Evolutionary conservation across 768 basidiomycete genomes (phyloP).

Genomic region (Mycena rebaudengoi): DNA sequence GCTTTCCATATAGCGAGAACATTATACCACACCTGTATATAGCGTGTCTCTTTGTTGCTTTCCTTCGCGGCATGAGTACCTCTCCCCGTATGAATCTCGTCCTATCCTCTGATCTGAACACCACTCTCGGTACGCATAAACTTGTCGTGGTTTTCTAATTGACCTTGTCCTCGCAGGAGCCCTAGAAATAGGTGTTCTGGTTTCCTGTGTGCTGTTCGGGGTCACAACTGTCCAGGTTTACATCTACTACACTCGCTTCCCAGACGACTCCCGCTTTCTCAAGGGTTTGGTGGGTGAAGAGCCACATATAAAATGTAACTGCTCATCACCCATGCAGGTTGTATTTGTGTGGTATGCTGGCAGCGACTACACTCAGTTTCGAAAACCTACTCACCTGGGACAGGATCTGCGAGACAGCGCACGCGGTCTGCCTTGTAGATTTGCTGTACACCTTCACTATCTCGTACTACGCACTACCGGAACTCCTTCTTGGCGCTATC

Average conservation of each 20-base stretch:
- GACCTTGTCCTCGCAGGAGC: background rate
- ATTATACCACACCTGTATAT: too few species aligned
- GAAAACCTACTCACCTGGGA: background rate
- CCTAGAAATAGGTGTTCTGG: constrained; percentile 1
- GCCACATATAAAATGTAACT: background rate
- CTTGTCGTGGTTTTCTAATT: background rate
- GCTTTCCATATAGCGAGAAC: too few species aligned
- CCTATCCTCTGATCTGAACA: background rate
- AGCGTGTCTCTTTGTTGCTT: too few species aligned
- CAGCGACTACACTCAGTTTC: too few species aligned
- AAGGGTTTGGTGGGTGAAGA: background rate
- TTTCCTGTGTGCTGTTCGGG: background rate
- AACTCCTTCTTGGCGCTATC: background rate
- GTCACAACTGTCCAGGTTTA: background rate
- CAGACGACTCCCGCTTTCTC: background rate
- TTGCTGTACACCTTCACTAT: background rate
- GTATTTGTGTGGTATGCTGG: background rate
- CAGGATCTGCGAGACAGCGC: background rate
- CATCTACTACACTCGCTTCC: constrained; percentile 2
- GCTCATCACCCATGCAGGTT: background rate
- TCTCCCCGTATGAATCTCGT: too few species aligned
- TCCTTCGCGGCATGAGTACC: too few species aligned
- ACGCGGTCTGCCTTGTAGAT: background rate
- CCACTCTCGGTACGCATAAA: background rate
- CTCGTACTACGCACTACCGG: background rate